A percentile compares a stretch with the other conserved stretches of the same genome.
Evolutionary conservation across 2,329 filamentous ascomycete species (phyloP).

Genomic region (Aspergillus glaucus): DNA sequence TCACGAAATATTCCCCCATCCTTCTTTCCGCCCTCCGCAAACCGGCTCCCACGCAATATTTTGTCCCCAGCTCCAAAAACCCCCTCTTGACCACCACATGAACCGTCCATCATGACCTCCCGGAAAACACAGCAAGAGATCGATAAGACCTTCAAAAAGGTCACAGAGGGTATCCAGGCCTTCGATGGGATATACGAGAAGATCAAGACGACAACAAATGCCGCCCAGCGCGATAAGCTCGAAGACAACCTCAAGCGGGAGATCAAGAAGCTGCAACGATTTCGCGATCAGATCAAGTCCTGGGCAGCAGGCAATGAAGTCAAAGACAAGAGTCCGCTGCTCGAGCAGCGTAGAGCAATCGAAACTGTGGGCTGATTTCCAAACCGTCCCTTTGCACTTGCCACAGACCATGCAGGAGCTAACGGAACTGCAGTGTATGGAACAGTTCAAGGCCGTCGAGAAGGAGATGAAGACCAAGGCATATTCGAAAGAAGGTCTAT

Average conservation of each 20-base stretch:
- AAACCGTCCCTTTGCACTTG: conserved; percentile 1
- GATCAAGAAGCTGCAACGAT: conserved; percentile 98
- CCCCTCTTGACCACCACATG: conserved; percentile 1
- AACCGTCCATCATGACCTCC: conserved; percentile 64
- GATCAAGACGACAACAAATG: conserved; percentile 86
- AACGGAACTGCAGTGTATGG: conserved; percentile 58
- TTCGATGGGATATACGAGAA: conserved; percentile 98
- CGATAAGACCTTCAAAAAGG: conserved; percentile 99
- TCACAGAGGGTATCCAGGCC: conserved; percentile 81
- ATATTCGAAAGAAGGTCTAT: conserved; percentile 95
- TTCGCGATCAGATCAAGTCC: conserved; percentile 98
- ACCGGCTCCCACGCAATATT: no score
- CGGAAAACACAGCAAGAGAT: conserved; percentile 97
- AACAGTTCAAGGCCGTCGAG: conserved; percentile 99
- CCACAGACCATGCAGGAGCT: conserved; percentile 11
- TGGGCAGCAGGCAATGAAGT: conserved; percentile 98
- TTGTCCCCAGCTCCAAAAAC: neutral
- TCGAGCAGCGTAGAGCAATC: conserved; percentile 92
- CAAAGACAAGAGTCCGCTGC: conserved; percentile 94
- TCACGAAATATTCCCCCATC: no score
- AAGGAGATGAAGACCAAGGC: conserved; percentile 99
- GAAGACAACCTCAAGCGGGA: conserved; percentile 98
- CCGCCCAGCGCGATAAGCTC: conserved; percentile 94
- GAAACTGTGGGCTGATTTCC: conserved; percentile 64
- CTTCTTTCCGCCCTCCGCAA: no score